These are phyloP conservation scores for Kwoniella heveanensis DNA, from an alignment of 768 basidiomycete genomes.

Conservation along the genomic window DNA sequence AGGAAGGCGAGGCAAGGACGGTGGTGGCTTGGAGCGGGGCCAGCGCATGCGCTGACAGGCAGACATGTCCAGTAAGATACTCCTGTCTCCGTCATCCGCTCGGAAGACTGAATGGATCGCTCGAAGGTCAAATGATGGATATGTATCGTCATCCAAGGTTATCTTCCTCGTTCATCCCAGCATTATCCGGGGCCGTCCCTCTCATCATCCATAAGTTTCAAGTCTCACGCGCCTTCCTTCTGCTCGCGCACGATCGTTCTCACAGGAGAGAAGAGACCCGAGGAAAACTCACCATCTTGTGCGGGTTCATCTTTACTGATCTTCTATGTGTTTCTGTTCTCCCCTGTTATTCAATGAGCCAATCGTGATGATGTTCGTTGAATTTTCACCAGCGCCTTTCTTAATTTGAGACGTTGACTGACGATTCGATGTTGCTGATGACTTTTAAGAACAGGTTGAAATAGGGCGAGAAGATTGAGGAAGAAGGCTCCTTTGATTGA, in stretches of 20 bases:
- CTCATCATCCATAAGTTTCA: background rate
- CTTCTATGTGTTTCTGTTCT: background rate
- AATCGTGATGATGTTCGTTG: background rate
- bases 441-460: background rate
- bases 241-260: too few species aligned
- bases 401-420: background rate
- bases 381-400: background rate
- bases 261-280: too few species aligned
- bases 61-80: background rate
- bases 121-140: background rate
- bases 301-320: slow-evolving; percentile 46
- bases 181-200: background rate
- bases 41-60: background rate
- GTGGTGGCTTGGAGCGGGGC: background rate
- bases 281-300: slow-evolving; percentile 47
- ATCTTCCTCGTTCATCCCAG: background rate
- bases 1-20: background rate
- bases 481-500: background rate
- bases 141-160: background rate
- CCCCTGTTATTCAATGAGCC: too few species aligned
- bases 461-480: background rate
- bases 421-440: background rate
- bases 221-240: background rate
- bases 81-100: slow-evolving; percentile 1
- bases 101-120: background rate